A percentile compares a stretch with the other conserved stretches of the same genome.
These are phyloP conservation scores for Suhomyces anneliseae DNA, from an alignment of 1,139 yeast genomes.

Conservation along the genomic window DNA sequence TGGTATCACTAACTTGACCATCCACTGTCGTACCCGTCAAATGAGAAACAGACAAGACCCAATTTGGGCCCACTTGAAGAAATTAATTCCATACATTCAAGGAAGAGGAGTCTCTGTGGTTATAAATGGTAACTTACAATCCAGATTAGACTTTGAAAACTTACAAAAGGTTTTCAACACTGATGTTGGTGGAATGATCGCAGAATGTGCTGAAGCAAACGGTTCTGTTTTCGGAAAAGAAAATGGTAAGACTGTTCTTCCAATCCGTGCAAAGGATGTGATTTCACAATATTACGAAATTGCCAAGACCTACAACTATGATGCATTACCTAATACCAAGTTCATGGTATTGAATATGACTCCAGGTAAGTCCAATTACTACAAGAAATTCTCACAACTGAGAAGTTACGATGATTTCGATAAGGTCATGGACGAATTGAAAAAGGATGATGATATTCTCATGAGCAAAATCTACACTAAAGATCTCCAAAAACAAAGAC, in stretches of 20 bases:
- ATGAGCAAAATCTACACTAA: conserved; percentile 31
- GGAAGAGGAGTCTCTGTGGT: conserved; percentile 68
- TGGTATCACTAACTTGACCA: conserved; percentile 80
- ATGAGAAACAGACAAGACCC: conserved; percentile 91
- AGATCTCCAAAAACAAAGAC: conserved; percentile 34
- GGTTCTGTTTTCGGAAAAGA: conserved; percentile 65
- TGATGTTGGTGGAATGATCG: conserved; percentile 84
- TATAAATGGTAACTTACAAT: conserved; percentile 74
- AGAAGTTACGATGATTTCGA: conserved; percentile 56
- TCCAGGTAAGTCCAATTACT: conserved; percentile 72
- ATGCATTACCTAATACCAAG: conserved; percentile 64
- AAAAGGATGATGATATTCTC: conserved; percentile 32
- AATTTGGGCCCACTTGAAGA: conserved; percentile 61
- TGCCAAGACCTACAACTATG: conserved; percentile 36
- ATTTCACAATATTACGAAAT: conserved; percentile 57
- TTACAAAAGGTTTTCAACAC: conserved; percentile 53
- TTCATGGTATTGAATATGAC: conserved; percentile 74
- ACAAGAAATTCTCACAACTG: conserved; percentile 56
- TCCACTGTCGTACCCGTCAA: conserved; percentile 85
- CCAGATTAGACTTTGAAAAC: conserved; percentile 53
- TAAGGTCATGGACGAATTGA: conserved; percentile 21
- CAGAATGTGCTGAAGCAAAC: conserved; percentile 84
- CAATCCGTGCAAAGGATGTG: conserved; percentile 56
- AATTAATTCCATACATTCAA: conserved; percentile 61
- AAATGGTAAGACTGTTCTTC: conserved; percentile 19